phyloP scores from a whole-genome alignment of 108 stramenopile genomes.

The Parmales sp. region DNA sequence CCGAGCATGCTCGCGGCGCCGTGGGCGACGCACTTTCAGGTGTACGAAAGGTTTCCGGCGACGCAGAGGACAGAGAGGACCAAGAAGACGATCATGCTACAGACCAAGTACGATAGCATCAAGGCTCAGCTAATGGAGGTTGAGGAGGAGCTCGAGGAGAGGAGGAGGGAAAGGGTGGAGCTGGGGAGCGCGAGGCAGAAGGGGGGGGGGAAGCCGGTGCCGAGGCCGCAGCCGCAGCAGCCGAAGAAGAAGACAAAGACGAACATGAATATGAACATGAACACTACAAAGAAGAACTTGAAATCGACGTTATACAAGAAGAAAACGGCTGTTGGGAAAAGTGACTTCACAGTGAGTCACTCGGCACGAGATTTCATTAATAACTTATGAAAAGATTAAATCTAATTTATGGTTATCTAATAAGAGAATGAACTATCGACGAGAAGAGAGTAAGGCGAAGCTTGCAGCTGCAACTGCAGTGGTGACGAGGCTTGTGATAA shows the following conservation, averaged over 20 bases:
- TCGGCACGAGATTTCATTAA: background rate
- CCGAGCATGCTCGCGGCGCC: background rate
- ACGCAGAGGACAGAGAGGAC: background rate
- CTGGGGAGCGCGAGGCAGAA: background rate
- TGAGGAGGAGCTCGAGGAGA: slow-evolving; percentile 9
- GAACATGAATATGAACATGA: background rate
- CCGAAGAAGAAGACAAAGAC: background rate
- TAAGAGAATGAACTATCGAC: too few relatives aligned
- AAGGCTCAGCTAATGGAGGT: background rate
- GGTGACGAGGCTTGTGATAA: too few relatives aligned
- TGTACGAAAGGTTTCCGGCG: slow-evolving; percentile 2
- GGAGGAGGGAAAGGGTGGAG: slow-evolving; percentile 1
- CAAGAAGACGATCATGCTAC: background rate
- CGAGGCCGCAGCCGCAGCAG: background rate
- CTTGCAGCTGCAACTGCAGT: too few relatives aligned
- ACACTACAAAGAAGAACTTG: background rate
- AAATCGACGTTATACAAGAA: background rate
- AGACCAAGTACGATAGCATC: background rate
- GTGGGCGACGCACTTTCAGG: slow-evolving; percentile 6
- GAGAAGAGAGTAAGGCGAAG: too few relatives aligned
- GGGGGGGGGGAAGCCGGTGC: background rate
- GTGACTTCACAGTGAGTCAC: background rate
- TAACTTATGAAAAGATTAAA: background rate
- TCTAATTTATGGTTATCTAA: too few relatives aligned
- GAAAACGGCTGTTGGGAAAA: background rate